phyloP scores from a whole-genome alignment of 139 green algal species.

The Tetradesmus obliquus region DNA sequence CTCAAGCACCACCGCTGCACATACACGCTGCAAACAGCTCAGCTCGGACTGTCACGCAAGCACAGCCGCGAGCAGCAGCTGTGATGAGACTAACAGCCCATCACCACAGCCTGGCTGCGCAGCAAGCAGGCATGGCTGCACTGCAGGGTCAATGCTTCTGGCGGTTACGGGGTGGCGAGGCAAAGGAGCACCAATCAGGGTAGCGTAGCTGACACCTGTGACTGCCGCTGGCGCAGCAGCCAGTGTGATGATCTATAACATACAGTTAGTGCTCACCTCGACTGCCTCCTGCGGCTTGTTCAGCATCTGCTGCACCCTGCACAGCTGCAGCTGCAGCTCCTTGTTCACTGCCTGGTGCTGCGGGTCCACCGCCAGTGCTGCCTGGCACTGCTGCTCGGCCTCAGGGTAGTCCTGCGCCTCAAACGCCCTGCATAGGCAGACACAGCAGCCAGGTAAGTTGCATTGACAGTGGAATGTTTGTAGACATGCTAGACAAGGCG shows the following conservation, averaged over 20 bases:
- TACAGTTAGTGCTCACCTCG: conserved; percentile 2
- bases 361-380: conserved; percentile 47
- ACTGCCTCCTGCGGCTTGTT: conserved; percentile 18
- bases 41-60: no score
- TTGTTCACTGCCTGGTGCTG: conserved; percentile 31
- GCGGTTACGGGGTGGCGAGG: no score
- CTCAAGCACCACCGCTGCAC: neutral
- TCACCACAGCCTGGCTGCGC: no score
- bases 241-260: no score
- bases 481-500: neutral
- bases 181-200: no score
- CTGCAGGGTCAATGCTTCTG: no score
- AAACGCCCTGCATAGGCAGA: conserved; percentile 28
- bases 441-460: neutral
- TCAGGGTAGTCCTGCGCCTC: conserved; percentile 6
- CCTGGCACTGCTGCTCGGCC: conserved; percentile 17
- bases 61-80: no score
- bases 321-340: conserved; percentile 51
- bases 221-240: no score
- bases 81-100: no score
- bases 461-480: neutral
- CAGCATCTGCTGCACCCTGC: conserved; percentile 38
- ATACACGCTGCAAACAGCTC: neutral
- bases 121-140: no score
- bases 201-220: no score